phyloP scores from a whole-genome alignment of 495 filamentous ascomycete genomes.

The Tuber melanosporum region DNA sequence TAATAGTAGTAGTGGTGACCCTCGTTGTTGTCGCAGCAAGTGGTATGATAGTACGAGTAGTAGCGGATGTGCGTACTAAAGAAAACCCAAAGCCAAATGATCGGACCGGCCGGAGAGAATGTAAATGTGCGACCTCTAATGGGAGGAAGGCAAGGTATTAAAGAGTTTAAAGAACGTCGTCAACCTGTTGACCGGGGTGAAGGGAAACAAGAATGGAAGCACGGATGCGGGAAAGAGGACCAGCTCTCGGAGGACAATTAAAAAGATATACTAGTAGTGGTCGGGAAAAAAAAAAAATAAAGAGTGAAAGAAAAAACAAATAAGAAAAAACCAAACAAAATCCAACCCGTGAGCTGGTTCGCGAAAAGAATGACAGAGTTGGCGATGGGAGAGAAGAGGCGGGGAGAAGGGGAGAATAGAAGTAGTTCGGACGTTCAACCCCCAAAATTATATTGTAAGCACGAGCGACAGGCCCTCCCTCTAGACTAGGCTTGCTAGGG shows the following conservation, averaged over 20 bases:
- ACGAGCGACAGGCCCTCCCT: constrained; percentile 22
- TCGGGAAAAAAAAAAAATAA: constrained; percentile 25
- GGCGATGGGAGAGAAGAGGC: constrained; percentile 18
- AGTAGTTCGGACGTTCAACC: not conserved
- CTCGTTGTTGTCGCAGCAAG: not conserved
- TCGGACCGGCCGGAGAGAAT: constrained; percentile 34
- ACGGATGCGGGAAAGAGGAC: constrained; percentile 17
- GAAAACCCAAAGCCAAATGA: constrained; percentile 25
- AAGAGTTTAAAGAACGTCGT: constrained; percentile 34
- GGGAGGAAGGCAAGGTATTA: constrained; percentile 25
- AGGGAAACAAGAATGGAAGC: constrained; percentile 12
- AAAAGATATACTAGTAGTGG: not conserved
- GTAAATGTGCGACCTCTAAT: constrained; percentile 24
- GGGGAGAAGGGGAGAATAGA: constrained; percentile 4
- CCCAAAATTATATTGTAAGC: constrained; percentile 31
- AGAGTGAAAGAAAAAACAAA: constrained; percentile 6
- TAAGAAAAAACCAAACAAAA: constrained; percentile 27
- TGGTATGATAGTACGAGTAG: not conserved
- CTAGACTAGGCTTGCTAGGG: constrained; percentile 19
- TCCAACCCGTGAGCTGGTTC: constrained; percentile 20
- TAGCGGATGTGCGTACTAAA: not conserved
- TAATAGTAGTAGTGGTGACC: not conserved
- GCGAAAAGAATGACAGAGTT: constrained; percentile 23
- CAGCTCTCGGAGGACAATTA: constrained; percentile 18
- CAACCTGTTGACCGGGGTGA: constrained; percentile 30